Conservation (phyloP, 371 early-diverging fungal genomes). For the Mortierella sp. region DNA sequence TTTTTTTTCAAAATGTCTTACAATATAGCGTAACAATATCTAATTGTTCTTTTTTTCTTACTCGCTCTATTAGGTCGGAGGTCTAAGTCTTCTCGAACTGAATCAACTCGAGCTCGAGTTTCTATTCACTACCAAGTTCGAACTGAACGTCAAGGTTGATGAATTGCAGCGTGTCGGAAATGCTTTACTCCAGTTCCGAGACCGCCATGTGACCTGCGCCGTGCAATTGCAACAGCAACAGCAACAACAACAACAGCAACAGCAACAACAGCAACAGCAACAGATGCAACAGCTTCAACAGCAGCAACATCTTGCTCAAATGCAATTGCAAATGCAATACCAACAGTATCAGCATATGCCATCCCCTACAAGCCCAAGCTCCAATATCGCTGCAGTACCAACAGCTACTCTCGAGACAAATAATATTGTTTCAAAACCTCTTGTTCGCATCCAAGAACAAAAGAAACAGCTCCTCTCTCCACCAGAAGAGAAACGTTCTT, state of each 20-base stretch:
- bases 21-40: too few species aligned
- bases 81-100: constrained; percentile 84
- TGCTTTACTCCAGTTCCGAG: constrained; percentile 37
- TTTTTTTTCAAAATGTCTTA: constrained; percentile 3
- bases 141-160: constrained; percentile 71
- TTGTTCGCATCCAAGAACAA: background rate
- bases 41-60: background rate
- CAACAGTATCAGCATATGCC: constrained; percentile 4
- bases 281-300: constrained; percentile 11
- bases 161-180: constrained; percentile 45
- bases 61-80: constrained; percentile 83
- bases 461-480: constrained; percentile 33
- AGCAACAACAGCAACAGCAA: constrained; percentile 7
- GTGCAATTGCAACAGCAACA: background rate
- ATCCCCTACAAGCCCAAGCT: background rate
- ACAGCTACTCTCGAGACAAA: background rate
- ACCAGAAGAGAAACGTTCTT: constrained; percentile 37
- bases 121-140: constrained; percentile 84
- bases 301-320: constrained; percentile 1
- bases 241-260: constrained; percentile 11
- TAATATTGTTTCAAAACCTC: background rate
- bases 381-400: background rate
- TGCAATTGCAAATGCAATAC: constrained; percentile 13
- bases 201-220: constrained; percentile 19
- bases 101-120: constrained; percentile 93